Evolutionary conservation across 164 flowering plant genomes (phyloP).

Genomic region (Nelumbo lutea): DNA sequence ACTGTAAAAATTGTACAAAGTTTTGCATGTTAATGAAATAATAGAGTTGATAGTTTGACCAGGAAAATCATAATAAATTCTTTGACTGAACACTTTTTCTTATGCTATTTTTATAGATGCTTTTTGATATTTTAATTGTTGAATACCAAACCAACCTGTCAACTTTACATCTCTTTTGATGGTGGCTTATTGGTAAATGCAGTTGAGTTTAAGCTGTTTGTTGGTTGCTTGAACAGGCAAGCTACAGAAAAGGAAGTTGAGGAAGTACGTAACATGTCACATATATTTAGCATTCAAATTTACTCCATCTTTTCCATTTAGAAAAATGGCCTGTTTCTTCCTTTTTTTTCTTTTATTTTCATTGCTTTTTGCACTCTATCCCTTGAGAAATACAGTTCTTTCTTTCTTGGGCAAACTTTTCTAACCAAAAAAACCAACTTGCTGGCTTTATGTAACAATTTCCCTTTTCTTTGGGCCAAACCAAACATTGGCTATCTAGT

Average conservation of each 20-base stretch:
- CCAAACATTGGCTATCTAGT: background rate
- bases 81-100: too few species aligned
- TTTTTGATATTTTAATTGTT: too few species aligned
- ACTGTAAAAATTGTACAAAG: too few species aligned
- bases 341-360: background rate
- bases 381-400: background rate
- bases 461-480: too few species aligned
- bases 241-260: conserved; percentile 89
- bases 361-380: background rate
- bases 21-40: too few species aligned
- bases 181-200: conserved; percentile 49
- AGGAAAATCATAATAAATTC: too few species aligned
- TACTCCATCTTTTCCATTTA: background rate
- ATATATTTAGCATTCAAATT: background rate
- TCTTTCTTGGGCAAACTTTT: background rate
- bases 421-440: too few species aligned
- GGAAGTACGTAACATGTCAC: conserved; percentile 44
- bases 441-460: too few species aligned
- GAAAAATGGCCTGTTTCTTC: background rate
- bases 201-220: conserved; percentile 86
- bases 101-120: too few species aligned
- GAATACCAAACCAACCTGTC: too few species aligned
- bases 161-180: background rate
- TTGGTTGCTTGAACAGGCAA: conserved; percentile 85
- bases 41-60: too few species aligned